These are phyloP conservation scores for Hypoxylon rubiginosum DNA, from an alignment of 2,329 filamentous ascomycete species.

Conservation along the genomic window DNA sequence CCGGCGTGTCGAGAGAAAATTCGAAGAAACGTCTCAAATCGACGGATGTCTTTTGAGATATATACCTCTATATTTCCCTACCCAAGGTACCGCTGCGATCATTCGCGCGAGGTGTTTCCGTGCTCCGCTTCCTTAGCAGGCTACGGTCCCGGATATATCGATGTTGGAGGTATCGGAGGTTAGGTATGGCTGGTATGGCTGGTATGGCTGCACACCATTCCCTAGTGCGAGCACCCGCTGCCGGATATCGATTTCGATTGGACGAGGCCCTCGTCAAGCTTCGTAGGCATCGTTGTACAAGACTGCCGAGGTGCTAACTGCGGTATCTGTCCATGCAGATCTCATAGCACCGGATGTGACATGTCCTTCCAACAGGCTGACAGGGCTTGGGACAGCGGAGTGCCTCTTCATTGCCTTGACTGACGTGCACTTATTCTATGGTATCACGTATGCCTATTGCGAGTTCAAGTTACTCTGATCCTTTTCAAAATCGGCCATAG, in stretches of 20 bases:
- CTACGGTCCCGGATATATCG: slow-evolving; percentile 31
- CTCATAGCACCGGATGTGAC: slow-evolving; percentile 22
- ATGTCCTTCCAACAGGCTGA: not conserved
- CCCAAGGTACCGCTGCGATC: not conserved
- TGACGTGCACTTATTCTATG: not conserved
- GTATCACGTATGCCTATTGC: not conserved
- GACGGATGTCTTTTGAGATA: not conserved
- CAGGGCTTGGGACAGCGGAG: slow-evolving; percentile 13
- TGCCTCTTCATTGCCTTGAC: slow-evolving; percentile 21
- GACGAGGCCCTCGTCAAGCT: slow-evolving; percentile 29
- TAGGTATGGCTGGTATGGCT: slow-evolving; percentile 20
- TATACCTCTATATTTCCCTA: not conserved
- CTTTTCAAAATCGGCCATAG: not conserved
- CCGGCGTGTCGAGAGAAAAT: not conserved
- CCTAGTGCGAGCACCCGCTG: slow-evolving; percentile 33
- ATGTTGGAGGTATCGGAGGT: slow-evolving; percentile 24
- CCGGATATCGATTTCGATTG: slow-evolving; percentile 34
- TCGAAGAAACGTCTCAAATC: not conserved
- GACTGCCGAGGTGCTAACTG: slow-evolving; percentile 31
- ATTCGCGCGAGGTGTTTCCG: slow-evolving; percentile 14
- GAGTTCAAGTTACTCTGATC: not conserved
- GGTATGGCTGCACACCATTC: slow-evolving; percentile 30
- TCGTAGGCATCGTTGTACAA: slow-evolving; percentile 34
- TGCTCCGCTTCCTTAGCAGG: slow-evolving; percentile 6
- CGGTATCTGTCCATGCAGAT: slow-evolving; percentile 32